Conservation (phyloP, 805 yeast species). For the Osmozyma mogii region DNA sequence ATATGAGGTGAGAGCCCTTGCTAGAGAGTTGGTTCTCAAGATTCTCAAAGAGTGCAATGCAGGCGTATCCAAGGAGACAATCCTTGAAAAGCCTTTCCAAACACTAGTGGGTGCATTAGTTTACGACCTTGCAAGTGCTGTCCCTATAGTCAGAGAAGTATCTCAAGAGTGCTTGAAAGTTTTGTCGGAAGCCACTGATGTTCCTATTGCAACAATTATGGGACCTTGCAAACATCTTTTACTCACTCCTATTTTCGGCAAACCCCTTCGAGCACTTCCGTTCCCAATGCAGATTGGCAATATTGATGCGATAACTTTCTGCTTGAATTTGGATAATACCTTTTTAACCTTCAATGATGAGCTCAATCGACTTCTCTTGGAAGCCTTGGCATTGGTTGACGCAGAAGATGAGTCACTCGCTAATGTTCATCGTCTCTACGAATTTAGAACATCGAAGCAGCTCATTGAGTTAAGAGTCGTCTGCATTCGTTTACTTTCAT, state of each 20-base stretch:
- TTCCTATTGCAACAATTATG: conserved; percentile 67
- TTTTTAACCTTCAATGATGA: conserved; percentile 87
- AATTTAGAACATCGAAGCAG: conserved; percentile 83
- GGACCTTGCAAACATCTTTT: conserved; percentile 76
- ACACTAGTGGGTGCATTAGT: conserved; percentile 83
- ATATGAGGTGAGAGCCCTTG: conserved; percentile 61
- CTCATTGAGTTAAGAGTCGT: conserved; percentile 81
- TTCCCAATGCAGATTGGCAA: conserved; percentile 99
- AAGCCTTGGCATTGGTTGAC: conserved; percentile 90
- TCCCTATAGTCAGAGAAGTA: conserved; percentile 71
- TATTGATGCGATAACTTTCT: conserved; percentile 93
- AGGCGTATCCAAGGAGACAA: conserved; percentile 52
- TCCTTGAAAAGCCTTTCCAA: conserved; percentile 65
- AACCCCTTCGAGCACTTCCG: conserved; percentile 93
- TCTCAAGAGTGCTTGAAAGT: conserved; percentile 64
- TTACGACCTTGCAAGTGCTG: conserved; percentile 87
- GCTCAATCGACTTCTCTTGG: conserved; percentile 72
- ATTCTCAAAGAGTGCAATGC: conserved; percentile 59
- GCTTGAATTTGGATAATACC: conserved; percentile 71
- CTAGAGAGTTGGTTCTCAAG: conserved; percentile 57
- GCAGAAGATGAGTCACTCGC: conserved; percentile 96
- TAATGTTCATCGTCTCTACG: conserved; percentile 76
- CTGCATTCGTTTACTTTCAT: conserved; percentile 73
- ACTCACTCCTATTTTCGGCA: conserved; percentile 90
- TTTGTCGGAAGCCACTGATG: conserved; percentile 61